Conservation (phyloP, 805 yeast genomes). For the Candida sithepensis region DNA sequence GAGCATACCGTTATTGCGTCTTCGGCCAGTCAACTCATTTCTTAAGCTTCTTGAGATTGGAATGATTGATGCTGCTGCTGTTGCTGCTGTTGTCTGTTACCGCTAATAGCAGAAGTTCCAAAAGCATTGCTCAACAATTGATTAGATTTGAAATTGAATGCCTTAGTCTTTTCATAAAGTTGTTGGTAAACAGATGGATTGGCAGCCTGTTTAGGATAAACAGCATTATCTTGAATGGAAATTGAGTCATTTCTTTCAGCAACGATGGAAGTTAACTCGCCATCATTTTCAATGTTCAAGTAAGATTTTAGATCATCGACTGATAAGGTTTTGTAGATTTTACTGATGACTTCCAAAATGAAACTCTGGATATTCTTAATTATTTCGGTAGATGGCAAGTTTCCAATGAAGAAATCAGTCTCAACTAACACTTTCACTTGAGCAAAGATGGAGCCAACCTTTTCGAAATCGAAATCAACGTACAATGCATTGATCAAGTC, state of each 20-base stretch:
- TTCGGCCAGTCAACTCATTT: not conserved
- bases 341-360: conserved; percentile 23
- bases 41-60: not conserved
- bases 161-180: conserved; percentile 65
- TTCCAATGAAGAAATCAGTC: conserved; percentile 56
- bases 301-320: conserved; percentile 17
- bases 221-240: conserved; percentile 46
- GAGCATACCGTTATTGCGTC: too few species aligned
- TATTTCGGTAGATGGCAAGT: conserved; percentile 31
- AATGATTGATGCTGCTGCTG: conserved; percentile 9
- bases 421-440: conserved; percentile 46
- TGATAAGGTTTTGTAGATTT: conserved; percentile 23
- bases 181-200: conserved; percentile 60
- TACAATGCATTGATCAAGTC: conserved; percentile 52
- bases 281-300: conserved; percentile 11
- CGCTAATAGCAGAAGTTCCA: not conserved
- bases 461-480: conserved; percentile 55
- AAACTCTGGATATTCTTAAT: conserved; percentile 22
- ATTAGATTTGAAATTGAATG: conserved; percentile 54
- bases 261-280: conserved; percentile 27
- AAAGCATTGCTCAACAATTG: conserved; percentile 49
- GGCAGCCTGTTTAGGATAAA: conserved; percentile 51
- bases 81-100: conserved; percentile 8
- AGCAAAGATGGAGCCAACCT: conserved; percentile 44
- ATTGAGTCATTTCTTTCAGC: conserved; percentile 22